Base-by-base conservation (phyloP, 306 rosid genomes). In the Sophora flavescens region DNA sequence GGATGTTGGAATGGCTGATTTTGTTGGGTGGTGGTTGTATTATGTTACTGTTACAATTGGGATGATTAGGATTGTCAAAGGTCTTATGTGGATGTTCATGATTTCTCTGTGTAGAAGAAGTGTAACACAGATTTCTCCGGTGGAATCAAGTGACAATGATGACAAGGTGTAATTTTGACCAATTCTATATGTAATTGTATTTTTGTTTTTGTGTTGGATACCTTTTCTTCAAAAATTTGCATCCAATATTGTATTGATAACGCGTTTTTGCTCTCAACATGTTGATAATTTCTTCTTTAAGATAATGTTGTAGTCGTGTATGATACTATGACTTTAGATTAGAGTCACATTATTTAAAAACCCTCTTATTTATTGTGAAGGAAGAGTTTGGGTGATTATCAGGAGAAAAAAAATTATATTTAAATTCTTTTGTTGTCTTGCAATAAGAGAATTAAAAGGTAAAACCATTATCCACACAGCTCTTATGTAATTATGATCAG, bases 1-100 rank as follows among this genome's bases (percentile, higher is more conserved):
- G 86, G 87, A 76, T 48, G 81, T 85, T 11, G 88, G 85, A 0
- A 4, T 88, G 53, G 78, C 48, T 42, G 99, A 96, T 26, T 91
- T 87, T 60, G 85, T 86, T 16, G 90, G 93, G 0, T 92, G 96
- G 96, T 84, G 93, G 90, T 72, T 96, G 70, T 96, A 96, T 87
- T 92, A 89, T 74, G 56, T 96, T 2, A 84, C 88, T 4, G 98
- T 93, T 2, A 83, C 93, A 0, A 86, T 88, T 84, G 99, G 98
- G 54, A 86, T 93, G 91, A 88, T 96, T 4, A 91, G 87, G 60
- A 38, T 83, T 58, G 86, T 87, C n/a, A 96, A 88, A 56, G 88
- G 86, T 61, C n/a, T 91, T 36, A 74, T 82, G 72, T 91, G 92
- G 96, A 4, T 92, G 54, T 70, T 79, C 13, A 82, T 84, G 79